A percentile compares a stretch with the other conserved stretches of the same genome.
phyloP scores from a whole-genome alignment of 805 yeast genomes.

The Cyberlindnera misumaiensis region DNA sequence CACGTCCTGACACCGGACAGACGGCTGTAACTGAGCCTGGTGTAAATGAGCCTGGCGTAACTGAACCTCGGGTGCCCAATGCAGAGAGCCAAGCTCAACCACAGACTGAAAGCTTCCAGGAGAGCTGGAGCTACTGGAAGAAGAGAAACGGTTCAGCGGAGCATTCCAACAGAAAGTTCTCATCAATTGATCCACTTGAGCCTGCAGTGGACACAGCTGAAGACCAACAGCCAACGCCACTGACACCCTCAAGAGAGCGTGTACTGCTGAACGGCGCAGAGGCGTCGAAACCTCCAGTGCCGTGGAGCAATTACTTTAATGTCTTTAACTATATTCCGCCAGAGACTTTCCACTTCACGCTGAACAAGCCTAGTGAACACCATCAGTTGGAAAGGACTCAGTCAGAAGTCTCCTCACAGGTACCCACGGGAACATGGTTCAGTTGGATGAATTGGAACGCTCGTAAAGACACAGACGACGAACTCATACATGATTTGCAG shows the following conservation, averaged over 20 bases:
- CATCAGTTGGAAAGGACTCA: background rate
- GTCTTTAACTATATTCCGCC: conserved; percentile 7
- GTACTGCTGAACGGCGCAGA: background rate
- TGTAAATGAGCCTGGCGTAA: too few species aligned
- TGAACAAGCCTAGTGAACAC: background rate
- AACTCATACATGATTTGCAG: conserved; percentile 8
- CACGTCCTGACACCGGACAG: too few species aligned
- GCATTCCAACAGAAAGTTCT: conserved; percentile 8
- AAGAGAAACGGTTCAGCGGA: conserved; percentile 19
- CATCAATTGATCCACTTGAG: conserved; percentile 13
- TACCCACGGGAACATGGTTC: conserved; percentile 11
- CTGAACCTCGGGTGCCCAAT: too few species aligned
- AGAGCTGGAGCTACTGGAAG: conserved; percentile 21
- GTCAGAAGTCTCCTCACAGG: conserved; percentile 1
- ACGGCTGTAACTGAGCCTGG: too few species aligned
- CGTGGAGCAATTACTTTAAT: conserved; percentile 7
- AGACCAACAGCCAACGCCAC: background rate
- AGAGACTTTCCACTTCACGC: conserved; percentile 1
- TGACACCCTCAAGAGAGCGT: background rate
- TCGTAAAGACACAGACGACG: conserved; percentile 5
- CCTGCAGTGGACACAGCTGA: conserved; percentile 1
- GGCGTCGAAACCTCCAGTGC: background rate
- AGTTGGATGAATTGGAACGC: conserved; percentile 11
- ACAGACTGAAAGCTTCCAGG: conserved; percentile 6
- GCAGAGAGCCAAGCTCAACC: background rate